Evolutionary conservation across 2,329 filamentous ascomycete species (phyloP).

Genomic region (Trichoderma brevicompactum): DNA sequence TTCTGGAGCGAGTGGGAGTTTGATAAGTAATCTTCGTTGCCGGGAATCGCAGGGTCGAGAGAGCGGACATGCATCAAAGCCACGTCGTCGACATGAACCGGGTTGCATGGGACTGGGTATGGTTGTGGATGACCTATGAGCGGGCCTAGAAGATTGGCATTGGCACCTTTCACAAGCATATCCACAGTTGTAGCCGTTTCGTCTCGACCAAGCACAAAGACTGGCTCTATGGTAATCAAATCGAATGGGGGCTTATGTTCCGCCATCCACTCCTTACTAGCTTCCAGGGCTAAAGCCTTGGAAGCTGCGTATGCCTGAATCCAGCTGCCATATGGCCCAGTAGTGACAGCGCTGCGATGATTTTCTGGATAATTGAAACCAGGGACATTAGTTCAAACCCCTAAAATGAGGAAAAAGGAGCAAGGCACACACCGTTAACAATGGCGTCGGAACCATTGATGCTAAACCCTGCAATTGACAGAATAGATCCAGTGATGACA

Average conservation of each 20-base stretch:
- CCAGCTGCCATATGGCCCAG: constrained; percentile 38
- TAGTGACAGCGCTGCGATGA: not conserved
- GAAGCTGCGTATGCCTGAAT: constrained; percentile 45
- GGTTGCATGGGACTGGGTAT: constrained; percentile 35
- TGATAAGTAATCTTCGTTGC: constrained; percentile 18
- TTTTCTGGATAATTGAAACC: not conserved
- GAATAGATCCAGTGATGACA: constrained; percentile 49
- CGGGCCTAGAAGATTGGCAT: constrained; percentile 41
- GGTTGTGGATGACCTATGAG: constrained; percentile 38
- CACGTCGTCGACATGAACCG: constrained; percentile 29
- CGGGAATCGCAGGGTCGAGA: constrained; percentile 11
- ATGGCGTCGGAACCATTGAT: not conserved
- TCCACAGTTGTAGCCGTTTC: constrained; percentile 34
- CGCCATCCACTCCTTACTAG: constrained; percentile 42
- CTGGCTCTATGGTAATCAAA: constrained; percentile 44
- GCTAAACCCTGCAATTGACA: constrained; percentile 29
- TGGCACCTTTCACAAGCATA: constrained; percentile 38
- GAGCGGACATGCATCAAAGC: constrained; percentile 29
- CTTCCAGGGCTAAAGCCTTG: constrained; percentile 42
- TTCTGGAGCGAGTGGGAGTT: constrained; percentile 5
- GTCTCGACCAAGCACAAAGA: constrained; percentile 45
- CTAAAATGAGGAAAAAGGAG: too few relatives aligned
- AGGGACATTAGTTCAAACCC: not conserved
- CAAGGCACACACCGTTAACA: not conserved
- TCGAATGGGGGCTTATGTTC: constrained; percentile 43